These are phyloP conservation scores for Chaetomium strumarium DNA, from an alignment of 2,329 filamentous ascomycete genomes.

Conservation along the genomic window DNA sequence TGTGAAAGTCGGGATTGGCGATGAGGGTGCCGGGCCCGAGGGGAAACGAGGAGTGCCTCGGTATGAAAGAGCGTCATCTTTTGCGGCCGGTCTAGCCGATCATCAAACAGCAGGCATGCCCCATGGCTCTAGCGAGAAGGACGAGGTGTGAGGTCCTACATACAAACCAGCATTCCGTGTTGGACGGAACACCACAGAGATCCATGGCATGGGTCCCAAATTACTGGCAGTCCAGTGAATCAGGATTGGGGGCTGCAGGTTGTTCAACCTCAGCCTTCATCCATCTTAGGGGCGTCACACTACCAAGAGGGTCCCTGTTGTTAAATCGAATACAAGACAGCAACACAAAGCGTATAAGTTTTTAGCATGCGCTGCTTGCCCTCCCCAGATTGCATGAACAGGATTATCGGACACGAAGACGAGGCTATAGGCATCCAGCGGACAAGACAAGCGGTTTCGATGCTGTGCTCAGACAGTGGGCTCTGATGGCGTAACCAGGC, in stretches of 20 bases:
- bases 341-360: background rate
- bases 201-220: background rate
- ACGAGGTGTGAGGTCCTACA: background rate
- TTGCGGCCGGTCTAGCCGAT: background rate
- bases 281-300: background rate
- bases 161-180: background rate
- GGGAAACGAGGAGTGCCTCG: background rate
- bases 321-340: background rate
- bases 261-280: background rate
- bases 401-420: background rate
- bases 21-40: background rate
- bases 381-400: background rate
- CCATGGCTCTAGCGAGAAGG: too few relatives aligned
- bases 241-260: background rate
- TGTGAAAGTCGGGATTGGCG: background rate
- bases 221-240: background rate
- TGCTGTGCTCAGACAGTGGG: too few relatives aligned
- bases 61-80: background rate
- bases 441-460: too few relatives aligned
- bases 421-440: too few relatives aligned
- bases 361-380: background rate
- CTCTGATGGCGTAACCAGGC: too few relatives aligned
- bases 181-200: background rate
- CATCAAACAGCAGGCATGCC: background rate
- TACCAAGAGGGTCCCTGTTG: background rate